phyloP scores from a whole-genome alignment of 2,329 filamentous ascomycete species.

The Pseudogymnoascus sp. region DNA sequence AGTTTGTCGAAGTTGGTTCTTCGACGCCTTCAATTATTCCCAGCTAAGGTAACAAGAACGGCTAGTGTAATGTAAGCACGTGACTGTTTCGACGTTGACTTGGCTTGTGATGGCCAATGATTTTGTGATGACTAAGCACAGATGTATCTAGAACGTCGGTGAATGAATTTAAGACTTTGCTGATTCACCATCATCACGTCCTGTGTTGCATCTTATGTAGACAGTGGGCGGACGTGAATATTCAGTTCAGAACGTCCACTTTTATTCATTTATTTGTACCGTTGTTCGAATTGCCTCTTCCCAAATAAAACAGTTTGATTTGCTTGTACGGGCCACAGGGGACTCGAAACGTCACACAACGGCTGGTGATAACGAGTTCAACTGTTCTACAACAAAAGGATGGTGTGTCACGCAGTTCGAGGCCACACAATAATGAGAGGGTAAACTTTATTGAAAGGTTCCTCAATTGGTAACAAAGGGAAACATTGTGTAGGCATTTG shows the following conservation, averaged over 20 bases:
- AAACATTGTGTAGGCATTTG: no score
- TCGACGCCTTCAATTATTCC: not conserved
- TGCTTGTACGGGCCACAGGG: not conserved
- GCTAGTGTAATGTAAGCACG: not conserved
- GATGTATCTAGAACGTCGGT: not conserved
- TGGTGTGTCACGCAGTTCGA: not conserved
- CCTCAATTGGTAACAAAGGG: not conserved
- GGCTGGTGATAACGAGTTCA: not conserved
- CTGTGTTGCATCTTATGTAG: not conserved
- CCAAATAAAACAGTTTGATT: not conserved
- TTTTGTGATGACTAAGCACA: not conserved
- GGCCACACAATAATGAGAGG: not conserved
- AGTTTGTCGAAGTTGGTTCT: not conserved
- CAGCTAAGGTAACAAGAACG: slow-evolving; percentile 1
- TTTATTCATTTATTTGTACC: not conserved
- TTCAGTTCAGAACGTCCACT: not conserved
- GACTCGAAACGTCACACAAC: not conserved
- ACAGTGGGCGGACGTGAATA: not conserved
- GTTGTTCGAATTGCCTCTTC: not conserved
- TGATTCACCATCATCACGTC: not conserved
- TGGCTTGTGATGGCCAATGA: not conserved
- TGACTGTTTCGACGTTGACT: not conserved
- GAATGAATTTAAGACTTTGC: not conserved
- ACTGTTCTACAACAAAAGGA: not conserved
- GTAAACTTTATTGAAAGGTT: not conserved